phyloP scores from a whole-genome alignment of 2,329 filamentous ascomycete genomes.

The Alternaria sp. region DNA sequence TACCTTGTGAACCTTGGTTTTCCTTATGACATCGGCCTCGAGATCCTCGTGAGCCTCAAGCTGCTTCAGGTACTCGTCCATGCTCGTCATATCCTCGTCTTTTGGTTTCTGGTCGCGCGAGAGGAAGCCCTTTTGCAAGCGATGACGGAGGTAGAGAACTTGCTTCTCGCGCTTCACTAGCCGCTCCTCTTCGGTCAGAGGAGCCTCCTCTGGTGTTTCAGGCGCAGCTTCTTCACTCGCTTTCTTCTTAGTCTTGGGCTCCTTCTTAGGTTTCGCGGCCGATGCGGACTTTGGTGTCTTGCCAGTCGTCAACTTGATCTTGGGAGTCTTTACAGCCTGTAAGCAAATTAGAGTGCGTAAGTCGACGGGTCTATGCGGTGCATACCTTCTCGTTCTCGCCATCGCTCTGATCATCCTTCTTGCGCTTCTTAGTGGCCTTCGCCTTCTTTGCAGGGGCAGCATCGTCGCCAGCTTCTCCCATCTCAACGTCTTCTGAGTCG shows the following conservation, averaged over 20 bases:
- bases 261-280: slow-evolving; percentile 65
- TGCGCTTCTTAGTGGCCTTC: slow-evolving; percentile 69
- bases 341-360: slow-evolving; percentile 29
- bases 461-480: slow-evolving; percentile 50
- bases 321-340: slow-evolving; percentile 58
- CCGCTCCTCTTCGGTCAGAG: slow-evolving; percentile 61
- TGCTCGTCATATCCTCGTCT: slow-evolving; percentile 79
- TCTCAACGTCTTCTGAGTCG: slow-evolving; percentile 46
- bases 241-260: slow-evolving; percentile 61
- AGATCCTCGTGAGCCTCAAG: slow-evolving; percentile 82
- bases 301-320: slow-evolving; percentile 54
- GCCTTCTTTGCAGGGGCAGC: slow-evolving; percentile 44
- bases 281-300: slow-evolving; percentile 48
- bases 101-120: slow-evolving; percentile 84
- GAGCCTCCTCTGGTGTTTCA: slow-evolving; percentile 58
- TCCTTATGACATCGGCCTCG: slow-evolving; percentile 85
- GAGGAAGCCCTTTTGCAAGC: slow-evolving; percentile 92
- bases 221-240: slow-evolving; percentile 63
- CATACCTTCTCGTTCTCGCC: slow-evolving; percentile 72
- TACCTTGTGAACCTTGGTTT: slow-evolving; percentile 98
- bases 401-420: slow-evolving; percentile 70
- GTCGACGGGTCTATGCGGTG: not conserved
- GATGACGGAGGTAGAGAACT: slow-evolving; percentile 92
- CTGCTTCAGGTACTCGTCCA: slow-evolving; percentile 79
- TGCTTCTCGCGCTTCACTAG: slow-evolving; percentile 65